Evolutionary conservation across 768 basidiomycete species (phyloP).

Genomic region (Calvatia gigantea): DNA sequence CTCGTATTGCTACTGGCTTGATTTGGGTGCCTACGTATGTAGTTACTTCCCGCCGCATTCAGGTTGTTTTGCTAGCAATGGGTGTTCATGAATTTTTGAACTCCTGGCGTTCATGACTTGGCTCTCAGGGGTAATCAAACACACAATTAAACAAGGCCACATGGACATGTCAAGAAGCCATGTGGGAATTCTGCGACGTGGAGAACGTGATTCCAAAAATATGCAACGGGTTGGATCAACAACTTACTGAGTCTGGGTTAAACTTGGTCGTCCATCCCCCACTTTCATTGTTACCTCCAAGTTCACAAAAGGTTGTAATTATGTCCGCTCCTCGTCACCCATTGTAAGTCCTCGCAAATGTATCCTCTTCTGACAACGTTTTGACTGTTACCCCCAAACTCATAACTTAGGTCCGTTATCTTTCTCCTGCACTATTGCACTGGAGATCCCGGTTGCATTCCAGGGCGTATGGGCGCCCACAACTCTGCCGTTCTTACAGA

Average conservation of each 20-base stretch:
- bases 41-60: neutral
- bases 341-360: neutral
- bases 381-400: neutral
- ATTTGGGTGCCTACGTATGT: neutral
- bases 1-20: neutral
- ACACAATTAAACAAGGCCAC: neutral
- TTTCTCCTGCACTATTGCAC: constrained; percentile 78
- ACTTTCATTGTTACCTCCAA: neutral
- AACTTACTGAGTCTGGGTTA: neutral
- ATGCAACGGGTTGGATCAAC: neutral
- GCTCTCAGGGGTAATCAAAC: neutral
- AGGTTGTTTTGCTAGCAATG: no score
- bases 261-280: neutral
- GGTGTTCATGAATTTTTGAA: neutral
- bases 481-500: constrained; percentile 68
- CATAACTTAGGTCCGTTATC: constrained; percentile 38
- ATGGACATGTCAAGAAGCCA: neutral
- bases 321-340: constrained; percentile 5
- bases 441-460: constrained; percentile 74
- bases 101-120: neutral
- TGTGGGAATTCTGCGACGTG: neutral
- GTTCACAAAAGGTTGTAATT: neutral
- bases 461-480: constrained; percentile 68
- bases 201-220: neutral
- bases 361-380: neutral